phyloP scores from a whole-genome alignment of 768 basidiomycete species.

The Candolleomyces efflorescens region DNA sequence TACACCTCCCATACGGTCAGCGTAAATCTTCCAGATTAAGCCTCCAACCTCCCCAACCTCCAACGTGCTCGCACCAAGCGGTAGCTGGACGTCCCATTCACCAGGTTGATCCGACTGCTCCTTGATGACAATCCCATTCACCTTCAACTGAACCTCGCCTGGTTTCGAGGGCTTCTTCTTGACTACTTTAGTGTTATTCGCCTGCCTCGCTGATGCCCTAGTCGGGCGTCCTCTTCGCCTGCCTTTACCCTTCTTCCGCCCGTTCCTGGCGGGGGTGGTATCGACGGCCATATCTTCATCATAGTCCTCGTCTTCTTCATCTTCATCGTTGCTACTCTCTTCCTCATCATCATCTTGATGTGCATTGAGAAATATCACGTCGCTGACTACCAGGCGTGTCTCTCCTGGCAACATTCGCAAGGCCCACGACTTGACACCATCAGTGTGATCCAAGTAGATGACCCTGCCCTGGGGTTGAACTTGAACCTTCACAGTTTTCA shows the following conservation, averaged over 20 bases:
- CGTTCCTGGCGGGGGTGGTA: slow-evolving; percentile 39
- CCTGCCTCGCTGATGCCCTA: slow-evolving; percentile 15
- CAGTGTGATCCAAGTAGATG: slow-evolving; percentile 56
- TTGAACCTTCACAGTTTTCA: slow-evolving; percentile 49
- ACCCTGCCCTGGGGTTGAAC: slow-evolving; percentile 58
- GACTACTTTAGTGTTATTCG: slow-evolving; percentile 21
- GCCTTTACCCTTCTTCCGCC: slow-evolving; percentile 35
- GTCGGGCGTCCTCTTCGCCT: slow-evolving; percentile 35
- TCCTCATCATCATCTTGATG: slow-evolving; percentile 55
- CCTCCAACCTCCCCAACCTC: slow-evolving; percentile 75
- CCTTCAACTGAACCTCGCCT: slow-evolving; percentile 57
- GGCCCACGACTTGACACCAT: slow-evolving; percentile 74
- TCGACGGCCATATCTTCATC: slow-evolving; percentile 43
- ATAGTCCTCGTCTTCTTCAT: slow-evolving; percentile 35
- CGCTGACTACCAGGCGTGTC: slow-evolving; percentile 47
- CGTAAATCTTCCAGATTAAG: slow-evolving; percentile 65
- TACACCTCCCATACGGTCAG: slow-evolving; percentile 36
- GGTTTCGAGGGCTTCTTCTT: slow-evolving; percentile 46
- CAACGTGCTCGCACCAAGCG: slow-evolving; percentile 54
- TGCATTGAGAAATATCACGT: slow-evolving; percentile 45
- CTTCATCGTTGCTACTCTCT: slow-evolving; percentile 51
- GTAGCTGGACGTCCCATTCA: slow-evolving; percentile 60
- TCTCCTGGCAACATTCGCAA: slow-evolving; percentile 59
- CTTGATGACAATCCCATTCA: slow-evolving; percentile 53
- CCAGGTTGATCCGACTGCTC: slow-evolving; percentile 42